Evolutionary conservation across 1,139 yeast species (phyloP).

Genomic region (Geotrichum europaeum): DNA sequence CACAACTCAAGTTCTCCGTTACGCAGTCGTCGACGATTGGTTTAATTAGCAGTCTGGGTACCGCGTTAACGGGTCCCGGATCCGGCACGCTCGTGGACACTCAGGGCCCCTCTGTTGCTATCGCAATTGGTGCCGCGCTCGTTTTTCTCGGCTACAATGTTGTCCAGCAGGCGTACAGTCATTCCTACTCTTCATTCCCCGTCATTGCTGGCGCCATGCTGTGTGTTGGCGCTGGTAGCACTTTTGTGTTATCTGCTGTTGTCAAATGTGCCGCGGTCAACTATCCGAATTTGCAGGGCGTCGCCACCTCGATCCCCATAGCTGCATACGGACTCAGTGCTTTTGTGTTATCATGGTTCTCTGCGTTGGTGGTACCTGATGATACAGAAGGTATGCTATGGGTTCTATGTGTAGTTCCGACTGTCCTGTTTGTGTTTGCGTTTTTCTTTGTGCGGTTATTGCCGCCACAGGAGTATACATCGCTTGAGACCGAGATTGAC

Average conservation of each 20-base stretch:
- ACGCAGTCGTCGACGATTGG: constrained; percentile 54
- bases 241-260: constrained; percentile 37
- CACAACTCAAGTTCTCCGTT: constrained; percentile 46
- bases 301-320: constrained; percentile 40
- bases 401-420: constrained; percentile 32
- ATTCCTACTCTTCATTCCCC: constrained; percentile 23
- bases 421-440: constrained; percentile 25
- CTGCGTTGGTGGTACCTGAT: constrained; percentile 30
- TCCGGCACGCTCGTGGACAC: constrained; percentile 57
- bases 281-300: constrained; percentile 36
- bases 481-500: constrained; percentile 12
- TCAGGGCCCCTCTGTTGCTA: constrained; percentile 44
- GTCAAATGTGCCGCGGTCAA: constrained; percentile 41
- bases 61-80: constrained; percentile 54
- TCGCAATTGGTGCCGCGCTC: constrained; percentile 29
- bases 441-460: constrained; percentile 26
- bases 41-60: constrained; percentile 53
- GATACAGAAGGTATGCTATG: constrained; percentile 33
- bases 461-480: constrained; percentile 13
- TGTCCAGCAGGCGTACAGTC: constrained; percentile 26
- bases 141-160: constrained; percentile 33
- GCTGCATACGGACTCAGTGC: constrained; percentile 42
- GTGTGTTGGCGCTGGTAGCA: constrained; percentile 36
- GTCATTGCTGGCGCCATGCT: constrained; percentile 30
- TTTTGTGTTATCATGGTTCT: constrained; percentile 34